A percentile compares a stretch with the other conserved stretches of the same genome.
Conservation (phyloP, 2,329 filamentous ascomycete genomes). For the Phoma herbarum region DNA sequence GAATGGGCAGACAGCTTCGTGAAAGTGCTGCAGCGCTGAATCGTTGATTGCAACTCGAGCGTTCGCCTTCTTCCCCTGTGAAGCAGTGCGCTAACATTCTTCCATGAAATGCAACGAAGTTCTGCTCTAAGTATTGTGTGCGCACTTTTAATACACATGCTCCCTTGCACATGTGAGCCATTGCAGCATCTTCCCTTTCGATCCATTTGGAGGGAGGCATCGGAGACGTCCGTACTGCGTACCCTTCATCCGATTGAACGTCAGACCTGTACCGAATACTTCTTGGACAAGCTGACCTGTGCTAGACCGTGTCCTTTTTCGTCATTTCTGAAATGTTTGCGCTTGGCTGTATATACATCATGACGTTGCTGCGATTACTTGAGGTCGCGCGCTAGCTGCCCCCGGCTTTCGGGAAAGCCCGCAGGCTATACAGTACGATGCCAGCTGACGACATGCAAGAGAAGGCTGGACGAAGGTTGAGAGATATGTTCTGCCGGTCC, state of each 20-base stretch:
- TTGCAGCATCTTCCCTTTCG: not conserved
- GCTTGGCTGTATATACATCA: not conserved
- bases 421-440: not conserved
- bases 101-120: not conserved
- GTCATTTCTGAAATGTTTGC: not conserved
- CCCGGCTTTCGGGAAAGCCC: not conserved
- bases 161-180: not conserved
- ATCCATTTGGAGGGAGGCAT: not conserved
- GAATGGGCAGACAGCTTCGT: not conserved
- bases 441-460: not conserved
- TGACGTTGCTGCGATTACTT: not conserved
- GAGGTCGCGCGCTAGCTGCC: slow-evolving; percentile 1
- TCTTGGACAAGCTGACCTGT: too few species aligned
- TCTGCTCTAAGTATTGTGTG: not conserved
- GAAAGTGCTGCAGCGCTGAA: not conserved
- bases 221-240: too few species aligned
- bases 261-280: too few species aligned
- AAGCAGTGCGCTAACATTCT: not conserved
- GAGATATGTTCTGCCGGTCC: not conserved
- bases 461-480: not conserved
- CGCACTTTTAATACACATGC: not conserved
- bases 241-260: too few species aligned
- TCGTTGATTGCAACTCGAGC: not conserved
- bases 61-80: not conserved
- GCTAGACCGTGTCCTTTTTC: not conserved